phyloP scores from a whole-genome alignment of 352 stramenopile species.

The Pythium scleroteichum region DNA sequence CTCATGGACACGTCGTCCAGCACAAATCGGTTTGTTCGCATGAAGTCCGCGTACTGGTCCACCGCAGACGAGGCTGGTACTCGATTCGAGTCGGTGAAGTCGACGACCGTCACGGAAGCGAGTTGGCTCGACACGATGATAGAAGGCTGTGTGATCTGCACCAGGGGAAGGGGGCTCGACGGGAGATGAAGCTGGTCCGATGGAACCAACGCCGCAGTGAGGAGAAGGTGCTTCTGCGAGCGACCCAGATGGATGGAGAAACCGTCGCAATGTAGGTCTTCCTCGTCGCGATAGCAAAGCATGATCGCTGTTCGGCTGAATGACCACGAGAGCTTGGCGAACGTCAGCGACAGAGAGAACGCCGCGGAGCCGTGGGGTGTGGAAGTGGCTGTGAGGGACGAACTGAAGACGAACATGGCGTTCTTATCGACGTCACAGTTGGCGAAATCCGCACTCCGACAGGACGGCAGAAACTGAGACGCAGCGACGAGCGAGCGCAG shows the following conservation, averaged over 20 bases:
- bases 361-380: neutral
- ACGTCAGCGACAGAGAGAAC: conserved; percentile 9
- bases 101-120: neutral
- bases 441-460: neutral
- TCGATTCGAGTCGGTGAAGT: neutral
- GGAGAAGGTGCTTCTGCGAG: conserved; percentile 33
- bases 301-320: neutral
- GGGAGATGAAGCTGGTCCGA: conserved; percentile 17
- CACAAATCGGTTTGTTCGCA: conserved; percentile 29
- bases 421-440: neutral
- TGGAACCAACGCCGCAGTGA: conserved; percentile 29
- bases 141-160: conserved; percentile 42
- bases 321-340: conserved; percentile 18
- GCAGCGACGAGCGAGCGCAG: conserved; percentile 7
- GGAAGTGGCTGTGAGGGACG: neutral
- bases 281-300: neutral
- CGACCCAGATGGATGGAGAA: conserved; percentile 29
- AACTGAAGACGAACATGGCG: conserved; percentile 10
- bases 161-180: conserved; percentile 18
- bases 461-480: neutral
- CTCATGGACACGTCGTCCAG: conserved; percentile 25
- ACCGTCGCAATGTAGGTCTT: neutral
- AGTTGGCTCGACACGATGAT: conserved; percentile 1
- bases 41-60: conserved; percentile 3
- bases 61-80: neutral